Base-by-base conservation (phyloP, 2,329 filamentous ascomycete genomes). In the Coniochaeta sp. region DNA sequence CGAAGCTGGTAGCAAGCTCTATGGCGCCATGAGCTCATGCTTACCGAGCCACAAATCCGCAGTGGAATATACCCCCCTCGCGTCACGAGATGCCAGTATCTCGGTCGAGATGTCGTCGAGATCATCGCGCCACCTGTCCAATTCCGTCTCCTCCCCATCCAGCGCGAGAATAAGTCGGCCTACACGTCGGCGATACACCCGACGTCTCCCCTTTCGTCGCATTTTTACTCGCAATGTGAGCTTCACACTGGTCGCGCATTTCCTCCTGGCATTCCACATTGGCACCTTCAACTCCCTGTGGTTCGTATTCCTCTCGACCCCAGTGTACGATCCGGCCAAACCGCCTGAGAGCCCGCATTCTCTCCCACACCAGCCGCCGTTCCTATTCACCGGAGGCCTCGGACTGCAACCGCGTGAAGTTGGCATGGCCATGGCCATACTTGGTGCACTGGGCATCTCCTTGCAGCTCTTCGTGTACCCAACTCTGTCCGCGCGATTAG, bases 281-380 rank as follows among this genome's bases (percentile, higher is more conserved):
- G 88, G 87, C 62, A 87, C 89, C 31, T 93, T 91, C 76, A 89
- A 90, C 69, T 83, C 88, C 1, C 81, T 93, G 52, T 90, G 87
- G 77, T 89, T 90, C 62, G 80, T 91, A 58, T 92, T 93, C 72
- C 79, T 93, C 54, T 90, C 89, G 1, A 89, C 88, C 0, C 87
- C 88, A 0, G 85, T 87, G 5, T 84, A 78, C 63, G 73, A 79
- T 66, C 76, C 79, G 0, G 44, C 66, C 12, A 64, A 71, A 0
- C 73, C 73, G 0, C 59, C 70, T 1, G 66, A 70, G 1, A 62
- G 67, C 0, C 62, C 65, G 1, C 63, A 70, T 1, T 68, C 70
- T 33, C 66, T 71, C n/a, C 62, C 63, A 1, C 71, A 76, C 59
- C 65, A 72, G 63, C 72, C 82, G 61, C 80, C 85, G 0, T 84